Evolutionary conservation across 2,329 filamentous ascomycete species (phyloP), one percentile per base, ranked within the genome.

Genomic region (Cladophialophora chaetospira): DNA sequence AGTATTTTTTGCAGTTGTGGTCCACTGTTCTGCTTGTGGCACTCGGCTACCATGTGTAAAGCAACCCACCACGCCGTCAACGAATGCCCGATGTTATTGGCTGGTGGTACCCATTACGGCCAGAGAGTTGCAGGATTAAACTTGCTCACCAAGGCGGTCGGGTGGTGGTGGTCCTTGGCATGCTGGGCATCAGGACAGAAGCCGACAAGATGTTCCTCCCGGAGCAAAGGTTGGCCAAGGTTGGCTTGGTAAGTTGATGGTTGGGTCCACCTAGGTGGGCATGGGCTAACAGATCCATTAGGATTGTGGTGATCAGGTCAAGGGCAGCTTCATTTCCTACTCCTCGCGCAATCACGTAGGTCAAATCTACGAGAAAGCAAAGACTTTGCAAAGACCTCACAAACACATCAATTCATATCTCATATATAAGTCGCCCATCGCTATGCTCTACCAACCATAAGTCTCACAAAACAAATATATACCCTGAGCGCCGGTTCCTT

Each of bases 401-500:
- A 23, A 26, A 8, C 31, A 13, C 4, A 5, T 19, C 23, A 15
- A 26, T n/a, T 49, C 46, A 38, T 49, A 10, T 26, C 46, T 49
- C 31, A 11, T 38, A 28, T 49, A 17, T 31, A 35, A 43, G 28
- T n/a, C 5, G 25, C 26, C 44, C 35, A 3, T 55, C 44, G 31
- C 52, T 48, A 40, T 43, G 48, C 48, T 28, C 19, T 62, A 77
- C 60, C 72, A 84, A 2, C 77, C 79, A 70, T 84, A 86, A 23
- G 74, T 77, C 69, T 87, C 84, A 0, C 78, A 79, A 70, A 84
- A 82, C 35, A 85, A 67, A 67, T 80, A 85, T 31, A 87, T 80
- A 0, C 84, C 85, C 67, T 87, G 83, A 13, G 85, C 85, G 0
- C 83, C 84, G 0, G 82, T 87, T 2, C 85, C 85, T 68, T 87